phyloP scores from a whole-genome alignment of 257 asterid species.

The Nicotiana benthamiana region DNA sequence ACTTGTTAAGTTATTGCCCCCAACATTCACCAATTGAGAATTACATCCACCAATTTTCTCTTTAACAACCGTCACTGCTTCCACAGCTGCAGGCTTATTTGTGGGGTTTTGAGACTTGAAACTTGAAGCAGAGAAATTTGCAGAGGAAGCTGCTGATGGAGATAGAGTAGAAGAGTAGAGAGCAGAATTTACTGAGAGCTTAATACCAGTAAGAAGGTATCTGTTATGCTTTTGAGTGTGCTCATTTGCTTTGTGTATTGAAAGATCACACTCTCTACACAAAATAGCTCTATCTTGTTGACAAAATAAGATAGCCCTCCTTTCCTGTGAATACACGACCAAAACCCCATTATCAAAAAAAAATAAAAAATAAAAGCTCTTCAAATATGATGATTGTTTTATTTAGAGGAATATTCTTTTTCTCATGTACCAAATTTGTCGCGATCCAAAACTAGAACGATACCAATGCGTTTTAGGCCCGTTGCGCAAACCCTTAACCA shows the following conservation, averaged over 20 bases:
- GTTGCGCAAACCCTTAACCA: too few species aligned
- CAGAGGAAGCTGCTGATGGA: conserved; percentile 9
- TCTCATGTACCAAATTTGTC: neutral
- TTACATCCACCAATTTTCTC: neutral
- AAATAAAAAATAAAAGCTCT: neutral
- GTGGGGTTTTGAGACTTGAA: conserved; percentile 10
- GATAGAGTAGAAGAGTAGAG: conserved; percentile 19
- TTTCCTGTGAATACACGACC: conserved; percentile 27
- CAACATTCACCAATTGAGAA: conserved; percentile 12
- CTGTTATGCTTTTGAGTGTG: conserved; percentile 51
- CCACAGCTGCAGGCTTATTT: neutral
- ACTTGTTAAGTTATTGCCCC: conserved; percentile 18
- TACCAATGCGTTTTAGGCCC: too few species aligned
- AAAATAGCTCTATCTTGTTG: conserved; percentile 65
- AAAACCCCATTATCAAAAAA: neutral
- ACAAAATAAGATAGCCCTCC: conserved; percentile 57
- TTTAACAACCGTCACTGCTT: neutral
- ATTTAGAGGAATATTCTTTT: neutral
- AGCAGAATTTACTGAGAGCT: conserved; percentile 30
- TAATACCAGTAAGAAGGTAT: conserved; percentile 50
- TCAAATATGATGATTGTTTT: neutral
- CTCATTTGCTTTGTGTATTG: conserved; percentile 55
- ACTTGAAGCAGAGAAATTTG: conserved; percentile 13
- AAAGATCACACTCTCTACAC: conserved; percentile 54
- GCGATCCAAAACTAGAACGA: neutral